Conservation (phyloP, 2,329 filamentous ascomycete genomes). For the Lasiodiplodia sp. region DNA sequence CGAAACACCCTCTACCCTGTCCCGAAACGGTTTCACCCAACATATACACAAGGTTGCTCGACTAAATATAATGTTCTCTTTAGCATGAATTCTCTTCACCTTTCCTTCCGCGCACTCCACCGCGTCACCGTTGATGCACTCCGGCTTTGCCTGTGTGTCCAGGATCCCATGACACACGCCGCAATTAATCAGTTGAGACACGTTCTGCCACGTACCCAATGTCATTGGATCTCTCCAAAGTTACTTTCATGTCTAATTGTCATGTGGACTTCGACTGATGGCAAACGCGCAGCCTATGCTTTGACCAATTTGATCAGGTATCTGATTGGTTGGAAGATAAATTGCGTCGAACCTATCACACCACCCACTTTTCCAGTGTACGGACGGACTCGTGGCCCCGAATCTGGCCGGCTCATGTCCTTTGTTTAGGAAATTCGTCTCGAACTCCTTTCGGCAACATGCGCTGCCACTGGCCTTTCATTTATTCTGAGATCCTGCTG, state of each 20-base stretch:
- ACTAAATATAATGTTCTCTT: background rate
- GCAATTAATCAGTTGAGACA: background rate
- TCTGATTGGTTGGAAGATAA: background rate
- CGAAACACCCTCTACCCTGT: background rate
- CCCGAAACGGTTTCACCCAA: background rate
- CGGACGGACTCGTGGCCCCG: background rate
- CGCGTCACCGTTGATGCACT: background rate
- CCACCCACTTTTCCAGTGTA: background rate
- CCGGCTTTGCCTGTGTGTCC: background rate
- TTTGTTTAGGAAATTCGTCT: background rate
- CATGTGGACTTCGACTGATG: background rate
- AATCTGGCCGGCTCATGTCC: background rate
- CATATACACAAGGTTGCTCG: background rate
- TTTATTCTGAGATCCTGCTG: background rate
- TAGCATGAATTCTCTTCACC: background rate
- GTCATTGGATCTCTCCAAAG: background rate
- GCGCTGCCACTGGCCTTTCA: background rate
- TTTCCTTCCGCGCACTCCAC: background rate
- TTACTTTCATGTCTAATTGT: background rate
- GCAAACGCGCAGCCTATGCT: background rate
- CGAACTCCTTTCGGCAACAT: background rate
- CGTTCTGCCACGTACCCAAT: background rate
- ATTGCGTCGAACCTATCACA: background rate
- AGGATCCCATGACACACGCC: background rate
- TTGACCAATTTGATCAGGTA: background rate